phyloP scores from a whole-genome alignment of 805 yeast species.

The Starmerella bombicola region DNA sequence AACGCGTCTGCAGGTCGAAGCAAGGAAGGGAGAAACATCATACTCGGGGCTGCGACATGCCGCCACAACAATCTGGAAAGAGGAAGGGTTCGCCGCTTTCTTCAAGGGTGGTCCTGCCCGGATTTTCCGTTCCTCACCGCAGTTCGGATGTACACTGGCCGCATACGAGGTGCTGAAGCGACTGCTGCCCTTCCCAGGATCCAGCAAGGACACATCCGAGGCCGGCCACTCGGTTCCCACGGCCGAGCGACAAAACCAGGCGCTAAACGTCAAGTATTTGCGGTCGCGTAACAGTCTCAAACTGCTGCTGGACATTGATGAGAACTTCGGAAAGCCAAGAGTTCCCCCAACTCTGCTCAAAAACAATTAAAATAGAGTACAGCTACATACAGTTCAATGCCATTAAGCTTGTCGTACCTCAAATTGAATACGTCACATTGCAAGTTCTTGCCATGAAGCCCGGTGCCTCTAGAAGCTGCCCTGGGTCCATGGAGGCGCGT shows the following conservation, averaged over 20 bases:
- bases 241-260: conserved; percentile 21
- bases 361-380: background rate
- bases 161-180: conserved; percentile 84
- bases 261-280: conserved; percentile 30
- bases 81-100: conserved; percentile 76
- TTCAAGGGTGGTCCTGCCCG: conserved; percentile 96
- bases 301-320: conserved; percentile 35
- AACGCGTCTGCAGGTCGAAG: conserved; percentile 81
- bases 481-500: no score
- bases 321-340: conserved; percentile 32
- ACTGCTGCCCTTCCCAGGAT: conserved; percentile 51
- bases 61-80: conserved; percentile 53
- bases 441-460: no score
- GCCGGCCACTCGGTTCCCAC: conserved; percentile 35
- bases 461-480: no score
- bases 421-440: no score
- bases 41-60: conserved; percentile 74
- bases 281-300: conserved; percentile 34
- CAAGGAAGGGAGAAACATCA: conserved; percentile 60
- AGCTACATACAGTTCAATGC: background rate
- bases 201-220: conserved; percentile 29
- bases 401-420: no score
- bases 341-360: conserved; percentile 1
- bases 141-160: conserved; percentile 95
- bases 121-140: conserved; percentile 90